These are phyloP conservation scores for Russula lepida DNA, from an alignment of 768 basidiomycete genomes.

Conservation along the genomic window DNA sequence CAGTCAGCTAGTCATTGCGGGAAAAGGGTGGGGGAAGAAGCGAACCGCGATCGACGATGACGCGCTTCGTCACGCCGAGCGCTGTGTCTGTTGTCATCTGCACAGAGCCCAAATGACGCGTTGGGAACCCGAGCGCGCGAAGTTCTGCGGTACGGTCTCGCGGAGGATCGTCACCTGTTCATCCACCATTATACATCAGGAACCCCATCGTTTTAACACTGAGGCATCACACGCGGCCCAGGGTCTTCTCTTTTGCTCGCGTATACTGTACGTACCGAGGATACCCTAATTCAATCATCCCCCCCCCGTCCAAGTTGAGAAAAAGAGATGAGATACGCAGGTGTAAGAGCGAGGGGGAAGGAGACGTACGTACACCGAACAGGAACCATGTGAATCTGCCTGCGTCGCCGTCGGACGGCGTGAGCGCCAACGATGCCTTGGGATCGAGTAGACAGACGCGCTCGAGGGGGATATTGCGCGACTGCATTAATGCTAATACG, in stretches of 20 bases:
- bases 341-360: not conserved
- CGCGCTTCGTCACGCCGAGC: slow-evolving; percentile 78
- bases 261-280: not conserved
- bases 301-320: not conserved
- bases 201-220: not conserved
- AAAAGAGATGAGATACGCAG: too few species aligned
- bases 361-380: slow-evolving; percentile 65
- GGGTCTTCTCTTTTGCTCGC: not conserved
- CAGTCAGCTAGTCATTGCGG: not conserved
- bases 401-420: slow-evolving; percentile 60
- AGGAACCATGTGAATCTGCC: slow-evolving; percentile 77
- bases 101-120: slow-evolving; percentile 72
- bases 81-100: slow-evolving; percentile 99
- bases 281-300: not conserved
- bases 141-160: slow-evolving; percentile 88
- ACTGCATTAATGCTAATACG: slow-evolving; percentile 53
- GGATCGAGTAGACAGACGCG: slow-evolving; percentile 93
- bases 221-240: not conserved
- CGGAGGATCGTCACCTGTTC: slow-evolving; percentile 87
- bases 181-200: not conserved
- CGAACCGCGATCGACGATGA: slow-evolving; percentile 64
- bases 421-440: slow-evolving; percentile 58
- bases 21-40: not conserved
- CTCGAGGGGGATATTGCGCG: slow-evolving; percentile 35
- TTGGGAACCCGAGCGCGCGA: slow-evolving; percentile 77